These are phyloP conservation scores for Talaromyces stipitatus DNA, from an alignment of 495 filamentous ascomycete species.

Conservation along the genomic window DNA sequence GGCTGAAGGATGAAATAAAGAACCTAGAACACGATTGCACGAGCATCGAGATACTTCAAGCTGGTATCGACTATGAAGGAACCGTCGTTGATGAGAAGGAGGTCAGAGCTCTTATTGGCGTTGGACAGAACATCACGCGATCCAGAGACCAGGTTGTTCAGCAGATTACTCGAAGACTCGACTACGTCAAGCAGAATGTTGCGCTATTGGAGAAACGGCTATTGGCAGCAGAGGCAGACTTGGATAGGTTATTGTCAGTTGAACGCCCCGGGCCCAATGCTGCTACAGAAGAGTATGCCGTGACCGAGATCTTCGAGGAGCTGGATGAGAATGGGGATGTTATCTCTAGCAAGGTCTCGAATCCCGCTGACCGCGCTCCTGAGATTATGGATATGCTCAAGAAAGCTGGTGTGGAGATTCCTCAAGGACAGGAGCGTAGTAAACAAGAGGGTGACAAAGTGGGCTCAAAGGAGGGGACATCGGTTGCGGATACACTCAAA, in stretches of 20 bases:
- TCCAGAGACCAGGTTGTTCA: constrained; percentile 57
- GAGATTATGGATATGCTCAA: constrained; percentile 58
- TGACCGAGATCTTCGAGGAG: constrained; percentile 74
- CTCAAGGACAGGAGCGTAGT: constrained; percentile 18
- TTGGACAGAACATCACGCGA: constrained; percentile 20
- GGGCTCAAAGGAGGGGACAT: neutral
- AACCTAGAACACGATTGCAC: constrained; percentile 42
- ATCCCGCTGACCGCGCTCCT: constrained; percentile 51
- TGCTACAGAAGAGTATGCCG: constrained; percentile 45
- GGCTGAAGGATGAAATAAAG: constrained; percentile 69
- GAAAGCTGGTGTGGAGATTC: constrained; percentile 59
- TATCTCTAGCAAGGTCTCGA: constrained; percentile 53
- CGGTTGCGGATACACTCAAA: neutral
- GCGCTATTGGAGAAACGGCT: constrained; percentile 57
- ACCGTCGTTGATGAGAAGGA: constrained; percentile 51
- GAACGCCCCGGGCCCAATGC: constrained; percentile 23
- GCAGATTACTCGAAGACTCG: constrained; percentile 67
- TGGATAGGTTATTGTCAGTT: constrained; percentile 51
- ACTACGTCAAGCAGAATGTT: constrained; percentile 83
- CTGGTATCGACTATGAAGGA: constrained; percentile 42
- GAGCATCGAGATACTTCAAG: constrained; percentile 41
- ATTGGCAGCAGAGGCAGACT: constrained; percentile 44
- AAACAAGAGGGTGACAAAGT: neutral
- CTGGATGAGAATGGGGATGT: constrained; percentile 89
- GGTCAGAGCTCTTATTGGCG: constrained; percentile 29